A percentile compares a stretch with the other conserved stretches of the same genome.
These are phyloP conservation scores for Pichia sp. DNA, from an alignment of 1,139 yeast genomes.

Conservation along the genomic window DNA sequence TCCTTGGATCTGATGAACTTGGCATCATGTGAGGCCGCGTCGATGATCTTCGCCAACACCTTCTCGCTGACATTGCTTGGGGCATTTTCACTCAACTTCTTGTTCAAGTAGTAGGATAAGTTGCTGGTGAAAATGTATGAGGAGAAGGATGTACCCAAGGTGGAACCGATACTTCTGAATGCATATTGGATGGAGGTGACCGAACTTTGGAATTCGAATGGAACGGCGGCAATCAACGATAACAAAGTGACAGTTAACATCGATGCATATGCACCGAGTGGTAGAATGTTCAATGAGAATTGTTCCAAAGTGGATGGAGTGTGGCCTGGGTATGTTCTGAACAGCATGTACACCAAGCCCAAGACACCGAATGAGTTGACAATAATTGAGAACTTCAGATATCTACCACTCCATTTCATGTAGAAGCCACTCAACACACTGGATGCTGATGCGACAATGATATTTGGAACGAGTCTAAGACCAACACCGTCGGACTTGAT, in stretches of 20 bases:
- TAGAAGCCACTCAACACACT: constrained; percentile 37
- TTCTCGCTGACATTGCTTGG: constrained; percentile 33
- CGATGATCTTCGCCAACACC: constrained; percentile 36
- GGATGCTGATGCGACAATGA: constrained; percentile 33
- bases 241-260: constrained; percentile 50
- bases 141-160: constrained; percentile 50
- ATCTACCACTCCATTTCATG: constrained; percentile 39
- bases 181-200: constrained; percentile 56
- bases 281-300: constrained; percentile 36
- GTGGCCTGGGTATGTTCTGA: constrained; percentile 24
- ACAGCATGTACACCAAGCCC: constrained; percentile 27
- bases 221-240: constrained; percentile 53
- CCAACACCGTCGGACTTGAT: constrained; percentile 36
- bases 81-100: constrained; percentile 23
- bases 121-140: constrained; percentile 46
- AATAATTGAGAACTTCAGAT: constrained; percentile 29
- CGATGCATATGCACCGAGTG: constrained; percentile 44
- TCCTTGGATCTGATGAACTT: constrained; percentile 34
- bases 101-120: constrained; percentile 24
- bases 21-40: constrained; percentile 44
- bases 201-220: constrained; percentile 47
- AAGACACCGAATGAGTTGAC: constrained; percentile 28
- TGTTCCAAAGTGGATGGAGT: constrained; percentile 33
- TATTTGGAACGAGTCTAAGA: constrained; percentile 38
- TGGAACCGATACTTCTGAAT: constrained; percentile 54